phyloP scores from a whole-genome alignment of 768 basidiomycete species.

The Cystobasidium ongulense region DNA sequence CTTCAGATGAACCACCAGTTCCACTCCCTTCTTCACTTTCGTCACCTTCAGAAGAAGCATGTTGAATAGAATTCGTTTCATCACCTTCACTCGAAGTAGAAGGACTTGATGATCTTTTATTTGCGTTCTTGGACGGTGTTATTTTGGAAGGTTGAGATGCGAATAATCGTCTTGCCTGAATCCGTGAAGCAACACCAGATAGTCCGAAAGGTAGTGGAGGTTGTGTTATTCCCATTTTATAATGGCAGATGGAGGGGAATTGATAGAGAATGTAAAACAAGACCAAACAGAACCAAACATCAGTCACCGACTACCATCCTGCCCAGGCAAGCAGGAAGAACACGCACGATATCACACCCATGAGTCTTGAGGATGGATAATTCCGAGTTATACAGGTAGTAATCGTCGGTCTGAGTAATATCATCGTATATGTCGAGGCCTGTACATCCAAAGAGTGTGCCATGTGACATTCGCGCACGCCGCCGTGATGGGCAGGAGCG shows the following conservation, averaged over 20 bases:
- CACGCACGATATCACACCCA: conserved; percentile 63
- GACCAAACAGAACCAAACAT: too few relatives aligned
- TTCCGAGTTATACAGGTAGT: conserved; percentile 85
- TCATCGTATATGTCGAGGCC: conserved; percentile 80
- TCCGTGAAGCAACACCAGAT: not conserved
- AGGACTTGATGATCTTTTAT: not conserved
- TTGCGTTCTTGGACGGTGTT: not conserved
- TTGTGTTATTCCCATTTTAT: too few relatives aligned
- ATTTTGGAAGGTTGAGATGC: not conserved
- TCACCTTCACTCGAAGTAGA: not conserved
- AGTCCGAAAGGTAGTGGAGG: too few relatives aligned
- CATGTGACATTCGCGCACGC: too few relatives aligned
- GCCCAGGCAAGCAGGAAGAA: conserved; percentile 28
- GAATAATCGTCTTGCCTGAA: conserved; percentile 10
- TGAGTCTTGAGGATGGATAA: conserved; percentile 69
- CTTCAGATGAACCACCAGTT: not conserved
- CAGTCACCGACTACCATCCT: not conserved
- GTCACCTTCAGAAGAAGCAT: not conserved
- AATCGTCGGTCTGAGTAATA: conserved; percentile 68
- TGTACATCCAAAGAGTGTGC: conserved; percentile 50
- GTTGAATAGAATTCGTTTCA: not conserved
- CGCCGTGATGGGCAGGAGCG: conserved; percentile 45
- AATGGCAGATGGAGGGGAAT: too few relatives aligned
- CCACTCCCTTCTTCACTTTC: not conserved
- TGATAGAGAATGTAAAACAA: too few relatives aligned